A percentile compares a stretch with the other conserved stretches of the same genome.
These are phyloP conservation scores for Dendrocalamus latiflorus DNA, from an alignment of 202 grass and related monocot species.

Conservation along the genomic window DNA sequence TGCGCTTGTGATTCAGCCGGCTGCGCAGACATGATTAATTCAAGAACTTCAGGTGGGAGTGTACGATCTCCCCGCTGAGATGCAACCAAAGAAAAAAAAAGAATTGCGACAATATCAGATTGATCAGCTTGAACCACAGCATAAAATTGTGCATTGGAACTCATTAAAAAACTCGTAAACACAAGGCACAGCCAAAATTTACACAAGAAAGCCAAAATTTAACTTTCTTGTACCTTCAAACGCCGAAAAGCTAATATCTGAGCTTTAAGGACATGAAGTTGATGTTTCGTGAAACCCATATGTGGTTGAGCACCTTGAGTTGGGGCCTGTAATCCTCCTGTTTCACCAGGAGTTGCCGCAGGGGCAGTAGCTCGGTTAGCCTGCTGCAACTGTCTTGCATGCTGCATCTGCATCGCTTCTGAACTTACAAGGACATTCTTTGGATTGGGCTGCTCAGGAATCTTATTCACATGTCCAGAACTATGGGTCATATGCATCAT, in stretches of 20 bases:
- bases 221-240: slow-evolving; percentile 59
- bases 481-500: slow-evolving; percentile 45
- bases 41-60: slow-evolving; percentile 83
- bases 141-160: slow-evolving; percentile 1
- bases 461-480: slow-evolving; percentile 49
- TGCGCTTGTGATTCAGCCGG: slow-evolving; percentile 47
- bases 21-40: slow-evolving; percentile 58
- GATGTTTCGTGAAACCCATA: slow-evolving; percentile 77
- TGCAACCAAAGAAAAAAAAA: slow-evolving; percentile 25
- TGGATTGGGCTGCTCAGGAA: slow-evolving; percentile 50
- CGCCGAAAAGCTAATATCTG: slow-evolving; percentile 97
- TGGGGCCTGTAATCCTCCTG: slow-evolving; percentile 39
- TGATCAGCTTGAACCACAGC: slow-evolving; percentile 7
- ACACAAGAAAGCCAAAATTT: too few species aligned
- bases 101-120: slow-evolving; percentile 20
- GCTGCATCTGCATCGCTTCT: slow-evolving; percentile 61
- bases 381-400: slow-evolving; percentile 61
- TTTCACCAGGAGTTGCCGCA: slow-evolving; percentile 10
- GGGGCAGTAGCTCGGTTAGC: slow-evolving; percentile 23
- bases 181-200: slow-evolving; percentile 8
- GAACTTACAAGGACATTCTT: slow-evolving; percentile 47
- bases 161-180: background rate
- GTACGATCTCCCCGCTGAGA: slow-evolving; percentile 77
- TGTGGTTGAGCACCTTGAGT: slow-evolving; percentile 28
- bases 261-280: slow-evolving; percentile 90